These are phyloP conservation scores for Ailanthus altissimus DNA, from an alignment of 345 rosid species.

Conservation along the genomic window DNA sequence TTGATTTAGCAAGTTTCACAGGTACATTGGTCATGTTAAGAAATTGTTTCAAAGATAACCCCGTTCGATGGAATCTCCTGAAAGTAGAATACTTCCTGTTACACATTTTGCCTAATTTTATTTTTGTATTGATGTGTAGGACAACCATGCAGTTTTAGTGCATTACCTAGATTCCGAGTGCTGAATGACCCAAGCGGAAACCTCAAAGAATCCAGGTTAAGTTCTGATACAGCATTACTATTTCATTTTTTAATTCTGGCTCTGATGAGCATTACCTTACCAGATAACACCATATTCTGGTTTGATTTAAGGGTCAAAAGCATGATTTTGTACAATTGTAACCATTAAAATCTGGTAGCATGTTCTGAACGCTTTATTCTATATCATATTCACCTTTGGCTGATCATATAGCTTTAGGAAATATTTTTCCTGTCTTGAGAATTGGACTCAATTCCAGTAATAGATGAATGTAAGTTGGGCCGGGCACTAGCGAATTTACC, in stretches of 20 bases:
- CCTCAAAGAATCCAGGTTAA: constrained; percentile 31
- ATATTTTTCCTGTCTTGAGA: neutral
- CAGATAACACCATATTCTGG: neutral
- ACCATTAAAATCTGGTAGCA: neutral
- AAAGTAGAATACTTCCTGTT: neutral
- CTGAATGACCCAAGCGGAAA: constrained; percentile 47
- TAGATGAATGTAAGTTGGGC: neutral
- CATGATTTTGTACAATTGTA: neutral
- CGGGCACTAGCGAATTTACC: neutral
- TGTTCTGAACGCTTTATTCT: neutral
- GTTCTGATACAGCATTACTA: neutral
- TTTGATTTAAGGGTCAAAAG: neutral
- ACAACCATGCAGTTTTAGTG: constrained; percentile 24
- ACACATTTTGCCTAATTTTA: neutral
- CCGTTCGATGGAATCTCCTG: neutral
- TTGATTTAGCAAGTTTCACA: neutral
- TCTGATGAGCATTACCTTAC: neutral
- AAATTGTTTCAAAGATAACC: neutral
- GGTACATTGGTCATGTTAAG: neutral
- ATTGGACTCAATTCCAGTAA: neutral
- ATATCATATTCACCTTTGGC: neutral
- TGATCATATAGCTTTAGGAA: neutral
- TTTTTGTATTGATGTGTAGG: constrained; percentile 30
- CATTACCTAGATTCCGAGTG: constrained; percentile 52
- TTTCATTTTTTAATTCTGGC: constrained; percentile 13